Base-by-base conservation (phyloP, 192 early-diverging fungal species). In the Coemansia sp. region DNA sequence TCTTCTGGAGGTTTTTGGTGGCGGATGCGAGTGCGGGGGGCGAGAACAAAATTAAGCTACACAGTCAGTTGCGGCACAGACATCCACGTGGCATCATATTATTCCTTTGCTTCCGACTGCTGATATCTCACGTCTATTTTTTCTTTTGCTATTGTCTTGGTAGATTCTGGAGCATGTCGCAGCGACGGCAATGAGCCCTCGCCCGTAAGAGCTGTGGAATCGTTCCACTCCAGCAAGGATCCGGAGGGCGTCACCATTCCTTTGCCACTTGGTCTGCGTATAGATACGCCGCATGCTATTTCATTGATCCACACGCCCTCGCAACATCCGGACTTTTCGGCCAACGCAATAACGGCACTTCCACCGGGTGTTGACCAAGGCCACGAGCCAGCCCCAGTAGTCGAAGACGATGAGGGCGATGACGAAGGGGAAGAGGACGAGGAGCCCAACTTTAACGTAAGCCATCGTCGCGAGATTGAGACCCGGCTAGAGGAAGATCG, bases 371-470 rank as follows among this genome's bases (percentile, higher is more conserved):
- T 84, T 42, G 66, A 75, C 44, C 60, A 71, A 0, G 82, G 61
- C 4, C 67, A 77, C 43, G 82, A 79, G 65, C 73, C 76, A 11
- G 67, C 66, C 0, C 76, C 80, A 8, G 66, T 76, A 12, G 22
- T 10, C 3, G 75, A 76, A 13, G 65, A 18, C 5, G 67, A 59
- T 7, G 27, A 63, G 2, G 71, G 36, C 24, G 77, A 72, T 11
- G 76, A 70, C 3, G 79, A 75, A 22, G 40, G 41, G 46, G 77
- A 70, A 33, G 77, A 70, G 36, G 82, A 84, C 41, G 82, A 84
- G 16, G 82, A 84, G 68, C 82, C 78, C 41, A 79, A 84, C 72
- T 79, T 84, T 41, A 74, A 71, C 38, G 78, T 68, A n/a, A 75
- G 70, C 47, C 77, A 79, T 46, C 77, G 82, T 33, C 74, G 77